Base-by-base conservation (phyloP, 2,329 filamentous ascomycete genomes). In the Fonsecaea pedrosoi region DNA sequence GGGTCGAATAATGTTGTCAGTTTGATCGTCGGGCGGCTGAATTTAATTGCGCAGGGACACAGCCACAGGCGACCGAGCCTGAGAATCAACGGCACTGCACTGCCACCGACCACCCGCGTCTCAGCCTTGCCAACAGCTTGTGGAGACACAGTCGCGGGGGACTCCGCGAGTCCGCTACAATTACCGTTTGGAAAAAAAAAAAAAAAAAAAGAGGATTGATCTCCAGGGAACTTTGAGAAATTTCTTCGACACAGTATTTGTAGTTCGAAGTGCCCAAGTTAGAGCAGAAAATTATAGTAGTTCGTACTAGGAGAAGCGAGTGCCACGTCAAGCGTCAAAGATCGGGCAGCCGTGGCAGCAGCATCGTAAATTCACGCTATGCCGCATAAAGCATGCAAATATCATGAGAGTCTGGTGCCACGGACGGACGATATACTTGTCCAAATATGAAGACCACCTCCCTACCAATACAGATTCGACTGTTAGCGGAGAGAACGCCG, bases 1-100 rank as follows among this genome's bases (percentile, higher is more conserved):
- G 45, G 35, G 32, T n/a, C 45, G 30, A 30, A 38, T 30, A 60
- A 40, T 54, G 35, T 61, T 25, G 34, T 30, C 45, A 15, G 42
- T 61, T 61, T 34, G 59, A 54, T 61, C 54, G 18, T 61, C 59
- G 32, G 59, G 59, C 59, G 59, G 59, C 42, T 61, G 59, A 48
- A n/a, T 54, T 61, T 61, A 50, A 61, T 61, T 54, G 59, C 59
- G 35, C 21, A 37, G 21, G 21, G 7, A 35, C 59, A 54, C 59
- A 61, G 59, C 59, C 59, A 61, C 59, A 54, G n/a, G 59, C 12
- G 45, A 50, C 10, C 12, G 45, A 50, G 4, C n/a, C 45, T 12
- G 50, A 54, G 34, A 34, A 40, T 48, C 18, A 54, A 34, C 30
- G 30, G 30, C 30, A 32, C 30, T 54, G 37, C 59, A 61, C 59